phyloP scores from a whole-genome alignment of 495 filamentous ascomycete genomes.

The Aspergillus wentii region DNA sequence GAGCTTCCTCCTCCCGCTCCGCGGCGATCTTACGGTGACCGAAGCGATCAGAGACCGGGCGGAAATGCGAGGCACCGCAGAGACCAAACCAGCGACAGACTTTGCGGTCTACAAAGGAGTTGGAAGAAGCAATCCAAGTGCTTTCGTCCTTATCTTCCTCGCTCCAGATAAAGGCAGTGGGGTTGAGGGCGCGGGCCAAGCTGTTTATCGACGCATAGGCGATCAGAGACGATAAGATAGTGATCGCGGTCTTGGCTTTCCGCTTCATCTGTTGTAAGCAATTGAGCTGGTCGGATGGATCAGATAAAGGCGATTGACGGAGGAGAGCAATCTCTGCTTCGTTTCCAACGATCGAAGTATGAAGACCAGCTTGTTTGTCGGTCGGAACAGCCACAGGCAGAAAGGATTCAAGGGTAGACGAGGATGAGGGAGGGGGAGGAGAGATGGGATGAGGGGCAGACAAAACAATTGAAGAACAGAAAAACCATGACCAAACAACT shows the following conservation, averaged over 20 bases:
- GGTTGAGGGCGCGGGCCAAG: constrained; percentile 22
- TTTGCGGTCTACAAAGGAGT: constrained; percentile 69
- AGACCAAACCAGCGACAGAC: constrained; percentile 67
- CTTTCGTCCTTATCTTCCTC: constrained; percentile 53
- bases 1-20: constrained; percentile 10
- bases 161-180: constrained; percentile 36
- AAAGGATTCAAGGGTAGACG: background rate
- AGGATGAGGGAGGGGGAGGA: constrained; percentile 1
- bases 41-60: constrained; percentile 17
- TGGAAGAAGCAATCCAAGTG: constrained; percentile 66
- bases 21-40: constrained; percentile 24
- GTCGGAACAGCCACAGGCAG: no score
- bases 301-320: constrained; percentile 1
- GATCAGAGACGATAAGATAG: constrained; percentile 37
- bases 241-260: constrained; percentile 33
- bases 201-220: constrained; percentile 44
- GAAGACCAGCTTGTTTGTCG: no score
- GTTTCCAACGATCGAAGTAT: no score
- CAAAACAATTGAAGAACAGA: background rate
- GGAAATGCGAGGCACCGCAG: constrained; percentile 62
- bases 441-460: background rate
- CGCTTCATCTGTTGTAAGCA: constrained; percentile 37
- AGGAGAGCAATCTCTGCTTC: no score
- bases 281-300: constrained; percentile 11
- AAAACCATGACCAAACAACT: background rate